A percentile compares a stretch with the other conserved stretches of the same genome.
These are phyloP conservation scores for Yamagishiella unicocca DNA, from an alignment of 139 green algal genomes.

Conservation along the genomic window DNA sequence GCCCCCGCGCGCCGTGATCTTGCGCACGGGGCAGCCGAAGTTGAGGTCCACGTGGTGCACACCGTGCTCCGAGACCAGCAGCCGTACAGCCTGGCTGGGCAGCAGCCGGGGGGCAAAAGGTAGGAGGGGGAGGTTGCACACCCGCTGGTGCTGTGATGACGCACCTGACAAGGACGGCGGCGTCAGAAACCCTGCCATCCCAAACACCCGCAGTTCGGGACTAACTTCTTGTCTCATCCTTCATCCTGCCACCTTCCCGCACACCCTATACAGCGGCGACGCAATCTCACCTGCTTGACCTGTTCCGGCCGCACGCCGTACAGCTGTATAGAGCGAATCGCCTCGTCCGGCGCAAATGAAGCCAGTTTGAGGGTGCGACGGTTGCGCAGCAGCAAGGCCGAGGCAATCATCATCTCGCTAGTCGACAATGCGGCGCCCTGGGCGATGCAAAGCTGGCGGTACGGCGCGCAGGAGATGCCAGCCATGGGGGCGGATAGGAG, in stretches of 20 bases:
- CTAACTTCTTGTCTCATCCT: no score
- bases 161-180: no score
- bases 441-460: slow-evolving; percentile 49
- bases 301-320: slow-evolving; percentile 57
- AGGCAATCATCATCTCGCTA: slow-evolving; percentile 64
- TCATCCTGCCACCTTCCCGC: no score
- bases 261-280: no score
- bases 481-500: slow-evolving; percentile 63
- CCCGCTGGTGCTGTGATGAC: no score
- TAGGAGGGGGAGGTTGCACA: neutral
- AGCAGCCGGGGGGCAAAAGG: neutral
- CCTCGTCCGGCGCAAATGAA: slow-evolving; percentile 27
- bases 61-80: slow-evolving; percentile 54
- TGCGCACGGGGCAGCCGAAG: slow-evolving; percentile 73
- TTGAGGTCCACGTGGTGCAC: slow-evolving; percentile 73
- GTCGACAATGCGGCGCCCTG: slow-evolving; percentile 50
- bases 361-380: slow-evolving; percentile 40
- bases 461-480: slow-evolving; percentile 60
- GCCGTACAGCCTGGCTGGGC: slow-evolving; percentile 19
- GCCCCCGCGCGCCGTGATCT: slow-evolving; percentile 65
- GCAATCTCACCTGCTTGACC: slow-evolving; percentile 27
- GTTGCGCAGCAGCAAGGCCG: slow-evolving; percentile 45
- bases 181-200: no score
- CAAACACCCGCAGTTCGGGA: no score
- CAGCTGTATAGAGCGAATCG: slow-evolving; percentile 50